Percentiles rank a stretch among this genome's conserved stretches.
These are phyloP conservation scores for Cornus controversa DNA, from an alignment of 148 eudicot species.

Conservation along the genomic window DNA sequence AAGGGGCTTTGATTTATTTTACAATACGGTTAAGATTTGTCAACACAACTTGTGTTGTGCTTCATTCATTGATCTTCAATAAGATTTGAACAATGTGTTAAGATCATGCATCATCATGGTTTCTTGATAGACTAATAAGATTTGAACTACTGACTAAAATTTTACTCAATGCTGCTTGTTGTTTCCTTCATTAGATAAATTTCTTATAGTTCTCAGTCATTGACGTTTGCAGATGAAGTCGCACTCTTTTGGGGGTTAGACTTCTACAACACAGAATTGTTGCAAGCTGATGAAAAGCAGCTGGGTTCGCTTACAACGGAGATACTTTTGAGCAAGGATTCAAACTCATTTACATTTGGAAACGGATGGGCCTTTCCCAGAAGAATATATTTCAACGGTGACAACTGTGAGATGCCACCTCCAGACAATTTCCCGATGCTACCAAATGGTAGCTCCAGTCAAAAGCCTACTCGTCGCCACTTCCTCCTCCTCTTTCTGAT, in stretches of 20 bases:
- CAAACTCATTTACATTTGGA: constrained; percentile 30
- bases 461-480: constrained; percentile 7
- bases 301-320: constrained; percentile 42
- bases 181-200: neutral
- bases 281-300: constrained; percentile 30
- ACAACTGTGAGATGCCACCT: constrained; percentile 44
- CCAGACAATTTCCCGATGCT: constrained; percentile 37
- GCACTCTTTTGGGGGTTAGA: constrained; percentile 48
- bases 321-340: constrained; percentile 39
- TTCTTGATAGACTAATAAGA: no score
- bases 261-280: constrained; percentile 26
- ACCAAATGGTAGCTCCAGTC: constrained; percentile 30
- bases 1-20: no score
- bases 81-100: no score
- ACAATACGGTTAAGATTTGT: no score
- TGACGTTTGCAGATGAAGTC: constrained; percentile 33
- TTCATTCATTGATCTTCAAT: no score
- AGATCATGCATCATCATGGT: no score
- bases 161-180: neutral
- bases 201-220: neutral
- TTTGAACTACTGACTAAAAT: no score
- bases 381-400: constrained; percentile 42
- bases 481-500: constrained; percentile 12
- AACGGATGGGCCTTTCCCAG: constrained; percentile 50
- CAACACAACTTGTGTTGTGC: no score